A percentile compares a stretch with the other conserved stretches of the same genome.
Conservation (phyloP, 2,329 filamentous ascomycete species). For the Chaetomium sp. region DNA sequence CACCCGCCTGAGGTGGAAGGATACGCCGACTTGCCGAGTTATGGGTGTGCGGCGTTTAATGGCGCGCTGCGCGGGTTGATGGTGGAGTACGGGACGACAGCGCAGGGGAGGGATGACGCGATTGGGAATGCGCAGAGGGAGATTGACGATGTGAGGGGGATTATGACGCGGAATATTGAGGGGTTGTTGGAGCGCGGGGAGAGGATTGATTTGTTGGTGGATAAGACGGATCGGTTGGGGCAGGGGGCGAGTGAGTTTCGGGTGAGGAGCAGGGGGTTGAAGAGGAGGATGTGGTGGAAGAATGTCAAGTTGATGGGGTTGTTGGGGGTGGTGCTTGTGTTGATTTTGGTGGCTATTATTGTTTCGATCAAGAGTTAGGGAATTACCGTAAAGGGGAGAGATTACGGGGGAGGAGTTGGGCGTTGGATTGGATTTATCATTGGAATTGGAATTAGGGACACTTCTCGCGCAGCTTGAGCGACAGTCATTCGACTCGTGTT, state of each 20-base stretch:
- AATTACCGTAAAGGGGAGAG: background rate
- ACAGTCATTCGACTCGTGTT: background rate
- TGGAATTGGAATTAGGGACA: background rate
- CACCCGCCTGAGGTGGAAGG: conserved; percentile 60
- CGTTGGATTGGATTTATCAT: background rate
- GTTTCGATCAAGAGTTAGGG: conserved; percentile 44
- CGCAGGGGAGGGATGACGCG: conserved; percentile 64
- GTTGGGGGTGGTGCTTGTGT: conserved; percentile 58
- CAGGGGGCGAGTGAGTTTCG: conserved; percentile 86
- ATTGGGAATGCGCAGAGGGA: conserved; percentile 77
- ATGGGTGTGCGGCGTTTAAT: conserved; percentile 88
- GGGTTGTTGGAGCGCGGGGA: conserved; percentile 82
- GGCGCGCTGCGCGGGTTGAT: conserved; percentile 68
- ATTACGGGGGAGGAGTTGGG: background rate
- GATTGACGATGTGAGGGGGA: conserved; percentile 85
- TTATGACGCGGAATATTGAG: conserved; percentile 96
- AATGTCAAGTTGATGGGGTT: conserved; percentile 92
- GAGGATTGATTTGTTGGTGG: conserved; percentile 85
- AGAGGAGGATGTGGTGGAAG: conserved; percentile 99
- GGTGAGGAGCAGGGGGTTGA: conserved; percentile 75
- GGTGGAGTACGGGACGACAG: conserved; percentile 73
- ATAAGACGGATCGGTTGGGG: conserved; percentile 91
- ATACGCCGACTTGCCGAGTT: conserved; percentile 73
- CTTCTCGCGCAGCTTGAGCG: background rate
- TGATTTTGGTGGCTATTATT: conserved; percentile 51